phyloP scores from a whole-genome alignment of 768 basidiomycete genomes.

The Candolleomyces eurysporus region DNA sequence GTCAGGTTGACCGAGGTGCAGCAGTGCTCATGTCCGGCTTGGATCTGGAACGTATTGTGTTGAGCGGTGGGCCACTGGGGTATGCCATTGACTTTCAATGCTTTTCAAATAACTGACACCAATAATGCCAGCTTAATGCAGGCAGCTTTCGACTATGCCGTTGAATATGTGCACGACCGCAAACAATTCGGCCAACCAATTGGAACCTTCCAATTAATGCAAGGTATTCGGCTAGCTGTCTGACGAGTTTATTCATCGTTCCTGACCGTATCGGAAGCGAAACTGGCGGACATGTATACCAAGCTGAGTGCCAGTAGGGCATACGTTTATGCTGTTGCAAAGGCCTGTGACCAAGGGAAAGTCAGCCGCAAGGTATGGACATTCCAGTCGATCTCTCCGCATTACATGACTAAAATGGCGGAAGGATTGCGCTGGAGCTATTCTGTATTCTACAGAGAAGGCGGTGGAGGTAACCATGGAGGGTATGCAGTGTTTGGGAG shows the following conservation, averaged over 20 bases:
- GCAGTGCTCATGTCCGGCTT: conserved; percentile 92
- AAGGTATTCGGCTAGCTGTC: conserved; percentile 51
- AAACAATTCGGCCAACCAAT: conserved; percentile 88
- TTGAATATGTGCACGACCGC: conserved; percentile 90
- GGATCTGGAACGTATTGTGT: conserved; percentile 87
- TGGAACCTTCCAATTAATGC: conserved; percentile 94
- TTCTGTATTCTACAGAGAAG: conserved; percentile 89
- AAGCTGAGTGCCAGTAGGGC: conserved; percentile 84
- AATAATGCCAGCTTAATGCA: conserved; percentile 72
- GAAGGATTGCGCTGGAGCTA: conserved; percentile 94
- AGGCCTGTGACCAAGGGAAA: conserved; percentile 79
- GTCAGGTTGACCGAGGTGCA: conserved; percentile 74
- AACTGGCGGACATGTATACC: conserved; percentile 93
- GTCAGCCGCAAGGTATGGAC: conserved; percentile 66
- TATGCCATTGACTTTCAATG: conserved; percentile 25
- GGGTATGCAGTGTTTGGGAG: conserved; percentile 91
- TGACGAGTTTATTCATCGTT: neutral
- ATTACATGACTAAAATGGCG: neutral
- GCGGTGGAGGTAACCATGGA: conserved; percentile 90
- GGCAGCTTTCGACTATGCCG: conserved; percentile 84
- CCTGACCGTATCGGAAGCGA: conserved; percentile 40
- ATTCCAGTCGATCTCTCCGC: neutral
- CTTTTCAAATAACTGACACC: conserved; percentile 3
- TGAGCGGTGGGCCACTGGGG: conserved; percentile 93
- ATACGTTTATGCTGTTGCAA: conserved; percentile 91